phyloP scores from a whole-genome alignment of 2,329 filamentous ascomycete species.

The Fusarium anguioides region DNA sequence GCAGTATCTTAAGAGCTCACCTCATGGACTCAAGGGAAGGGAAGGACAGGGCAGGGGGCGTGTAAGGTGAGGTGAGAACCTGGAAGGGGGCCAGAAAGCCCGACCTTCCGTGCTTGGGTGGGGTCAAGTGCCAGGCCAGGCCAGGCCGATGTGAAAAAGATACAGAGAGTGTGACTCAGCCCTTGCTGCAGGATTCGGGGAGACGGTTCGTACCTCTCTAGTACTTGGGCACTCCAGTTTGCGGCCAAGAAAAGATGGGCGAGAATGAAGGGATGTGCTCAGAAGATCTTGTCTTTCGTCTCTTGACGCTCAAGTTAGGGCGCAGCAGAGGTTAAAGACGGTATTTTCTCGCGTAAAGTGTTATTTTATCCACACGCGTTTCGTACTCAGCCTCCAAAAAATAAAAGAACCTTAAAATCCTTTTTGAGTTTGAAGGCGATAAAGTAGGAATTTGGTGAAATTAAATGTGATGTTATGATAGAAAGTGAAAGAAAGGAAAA shows the following conservation, averaged over 20 bases:
- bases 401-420: conserved; percentile 24
- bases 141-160: conserved; percentile 7
- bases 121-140: conserved; percentile 35
- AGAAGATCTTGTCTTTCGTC: conserved; percentile 1
- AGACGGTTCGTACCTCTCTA: conserved; percentile 28
- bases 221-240: conserved; percentile 21
- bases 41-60: conserved; percentile 24
- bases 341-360: conserved; percentile 4
- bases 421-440: conserved; percentile 14
- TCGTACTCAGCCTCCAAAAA: conserved; percentile 16
- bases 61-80: conserved; percentile 29
- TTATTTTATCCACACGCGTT: conserved; percentile 17
- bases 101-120: conserved; percentile 31
- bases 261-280: conserved; percentile 5
- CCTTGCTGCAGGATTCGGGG: conserved; percentile 24
- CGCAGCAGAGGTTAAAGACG: conserved; percentile 17
- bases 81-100: conserved; percentile 25
- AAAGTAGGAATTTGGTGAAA: conserved; percentile 1
- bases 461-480: conserved; percentile 9
- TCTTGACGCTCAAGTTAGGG: conserved; percentile 13
- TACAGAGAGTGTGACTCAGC: conserved; percentile 33
- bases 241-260: conserved; percentile 8
- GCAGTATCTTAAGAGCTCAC: conserved; percentile 27
- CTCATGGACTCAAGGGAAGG: conserved; percentile 19
- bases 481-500: conserved; percentile 1